phyloP scores from a whole-genome alignment of 108 stramenopile species.

The Cyclotella baltica region DNA sequence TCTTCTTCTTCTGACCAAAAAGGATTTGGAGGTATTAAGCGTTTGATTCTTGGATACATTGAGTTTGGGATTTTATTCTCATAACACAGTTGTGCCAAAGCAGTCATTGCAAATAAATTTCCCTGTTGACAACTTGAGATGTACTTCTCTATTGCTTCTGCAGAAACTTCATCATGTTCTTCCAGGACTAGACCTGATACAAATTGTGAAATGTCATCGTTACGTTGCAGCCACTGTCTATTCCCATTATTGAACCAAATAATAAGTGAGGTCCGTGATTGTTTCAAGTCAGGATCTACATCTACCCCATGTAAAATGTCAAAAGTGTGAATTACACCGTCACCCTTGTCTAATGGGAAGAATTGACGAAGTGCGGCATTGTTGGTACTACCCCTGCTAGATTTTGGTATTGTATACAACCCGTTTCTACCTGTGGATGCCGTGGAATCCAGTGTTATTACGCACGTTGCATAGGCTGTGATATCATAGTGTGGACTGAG shows the following conservation, averaged over 20 bases:
- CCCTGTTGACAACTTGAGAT: conserved; percentile 62
- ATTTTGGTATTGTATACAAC: conserved; percentile 56
- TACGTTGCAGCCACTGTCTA: not conserved
- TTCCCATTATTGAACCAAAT: conserved; percentile 67
- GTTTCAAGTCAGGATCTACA: conserved; percentile 59
- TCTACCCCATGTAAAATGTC: conserved; percentile 84
- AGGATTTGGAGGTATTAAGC: conserved; percentile 16
- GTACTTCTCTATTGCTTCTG: conserved; percentile 49
- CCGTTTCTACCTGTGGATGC: conserved; percentile 70
- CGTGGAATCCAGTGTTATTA: conserved; percentile 71
- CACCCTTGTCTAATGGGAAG: conserved; percentile 65
- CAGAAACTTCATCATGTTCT: conserved; percentile 14
- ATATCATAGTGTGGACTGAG: conserved; percentile 81
- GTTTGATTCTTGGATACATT: conserved; percentile 11
- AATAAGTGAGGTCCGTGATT: conserved; percentile 70
- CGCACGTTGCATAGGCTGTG: conserved; percentile 67
- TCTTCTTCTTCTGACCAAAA: conserved; percentile 1
- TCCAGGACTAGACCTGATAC: conserved; percentile 69
- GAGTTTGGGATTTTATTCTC: conserved; percentile 25
- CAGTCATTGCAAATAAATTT: conserved; percentile 68
- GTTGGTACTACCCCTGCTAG: conserved; percentile 23
- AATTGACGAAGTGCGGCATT: conserved; percentile 66
- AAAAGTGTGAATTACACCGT: conserved; percentile 77
- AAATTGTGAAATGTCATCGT: conserved; percentile 69
- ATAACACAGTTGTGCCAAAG: conserved; percentile 64